A percentile compares a stretch with the other conserved stretches of the same genome.
These are phyloP conservation scores for Graphiopsis chlorocephala DNA, from an alignment of 2,329 filamentous ascomycete species.

Conservation along the genomic window DNA sequence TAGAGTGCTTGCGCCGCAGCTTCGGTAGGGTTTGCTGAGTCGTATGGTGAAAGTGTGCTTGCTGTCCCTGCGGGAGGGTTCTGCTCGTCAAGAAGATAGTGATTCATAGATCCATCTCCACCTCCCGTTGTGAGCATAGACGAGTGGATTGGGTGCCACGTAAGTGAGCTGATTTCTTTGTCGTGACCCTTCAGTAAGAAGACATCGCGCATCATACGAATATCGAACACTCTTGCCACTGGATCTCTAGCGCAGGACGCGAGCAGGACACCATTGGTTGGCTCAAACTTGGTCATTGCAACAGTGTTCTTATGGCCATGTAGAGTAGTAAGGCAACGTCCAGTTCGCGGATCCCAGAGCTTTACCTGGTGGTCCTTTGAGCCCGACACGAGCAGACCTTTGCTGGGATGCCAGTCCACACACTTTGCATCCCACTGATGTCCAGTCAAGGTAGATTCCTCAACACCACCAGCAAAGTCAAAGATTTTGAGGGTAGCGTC, in stretches of 20 bases:
- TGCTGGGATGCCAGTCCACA: constrained; percentile 96
- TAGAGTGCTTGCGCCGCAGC: constrained; percentile 87
- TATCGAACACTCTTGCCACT: constrained; percentile 87
- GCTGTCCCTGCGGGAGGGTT: constrained; percentile 75
- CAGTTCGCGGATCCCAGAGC: constrained; percentile 93
- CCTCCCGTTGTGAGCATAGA: constrained; percentile 88
- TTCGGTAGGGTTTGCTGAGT: constrained; percentile 73
- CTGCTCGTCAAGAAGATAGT: constrained; percentile 94
- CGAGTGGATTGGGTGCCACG: constrained; percentile 91
- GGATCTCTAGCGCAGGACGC: constrained; percentile 92
- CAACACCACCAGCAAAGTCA: constrained; percentile 83
- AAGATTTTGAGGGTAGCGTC: constrained; percentile 93
- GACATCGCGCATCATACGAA: constrained; percentile 98
- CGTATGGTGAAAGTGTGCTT: constrained; percentile 75
- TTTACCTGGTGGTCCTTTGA: constrained; percentile 98
- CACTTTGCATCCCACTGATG: constrained; percentile 98
- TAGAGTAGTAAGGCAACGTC: constrained; percentile 85
- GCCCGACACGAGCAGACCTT: constrained; percentile 89
- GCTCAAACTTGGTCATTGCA: constrained; percentile 87
- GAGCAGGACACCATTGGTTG: constrained; percentile 76
- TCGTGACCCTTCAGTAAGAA: constrained; percentile 90
- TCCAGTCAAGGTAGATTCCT: constrained; percentile 82
- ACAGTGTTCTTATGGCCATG: constrained; percentile 98
- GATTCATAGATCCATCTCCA: constrained; percentile 82
- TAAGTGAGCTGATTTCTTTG: constrained; percentile 88